phyloP scores from a whole-genome alignment of 2,329 filamentous ascomycete genomes.

The Ceratocystis ficicola region DNA sequence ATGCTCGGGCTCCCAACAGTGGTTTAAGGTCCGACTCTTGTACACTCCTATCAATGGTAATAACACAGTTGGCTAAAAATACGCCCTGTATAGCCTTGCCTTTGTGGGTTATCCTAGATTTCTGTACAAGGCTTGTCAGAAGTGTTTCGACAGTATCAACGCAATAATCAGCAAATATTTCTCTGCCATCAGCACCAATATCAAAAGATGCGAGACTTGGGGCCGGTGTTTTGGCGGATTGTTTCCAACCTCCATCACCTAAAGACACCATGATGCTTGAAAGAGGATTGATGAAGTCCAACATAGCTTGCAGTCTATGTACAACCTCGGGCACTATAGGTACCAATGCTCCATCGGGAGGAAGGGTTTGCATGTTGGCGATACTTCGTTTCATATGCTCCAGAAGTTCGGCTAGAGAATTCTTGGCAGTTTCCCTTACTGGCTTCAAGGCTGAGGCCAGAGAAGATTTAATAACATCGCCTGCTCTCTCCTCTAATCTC shows the following conservation, averaged over 20 bases:
- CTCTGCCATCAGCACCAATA: slow-evolving; percentile 73
- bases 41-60: slow-evolving; percentile 74
- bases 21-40: slow-evolving; percentile 64
- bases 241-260: slow-evolving; percentile 83
- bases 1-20: slow-evolving; percentile 55
- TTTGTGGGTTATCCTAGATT: slow-evolving; percentile 60
- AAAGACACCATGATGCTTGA: slow-evolving; percentile 84
- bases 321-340: slow-evolving; percentile 74
- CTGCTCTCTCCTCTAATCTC: slow-evolving; percentile 67
- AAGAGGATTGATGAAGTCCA: slow-evolving; percentile 72
- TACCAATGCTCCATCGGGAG: slow-evolving; percentile 64
- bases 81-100: slow-evolving; percentile 70
- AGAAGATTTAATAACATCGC: slow-evolving; percentile 63
- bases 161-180: slow-evolving; percentile 83
- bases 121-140: slow-evolving; percentile 61
- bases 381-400: slow-evolving; percentile 69
- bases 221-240: slow-evolving; percentile 39
- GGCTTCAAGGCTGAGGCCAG: slow-evolving; percentile 80
- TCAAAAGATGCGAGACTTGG: slow-evolving; percentile 70
- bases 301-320: slow-evolving; percentile 74
- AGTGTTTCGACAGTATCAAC: slow-evolving; percentile 77
- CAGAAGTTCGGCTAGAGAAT: slow-evolving; percentile 68
- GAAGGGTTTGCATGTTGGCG: slow-evolving; percentile 52
- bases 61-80: slow-evolving; percentile 79
- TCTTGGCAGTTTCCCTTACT: slow-evolving; percentile 81